Conservation (phyloP, 2,329 filamentous ascomycete genomes). For the Diaporthe capsici region DNA sequence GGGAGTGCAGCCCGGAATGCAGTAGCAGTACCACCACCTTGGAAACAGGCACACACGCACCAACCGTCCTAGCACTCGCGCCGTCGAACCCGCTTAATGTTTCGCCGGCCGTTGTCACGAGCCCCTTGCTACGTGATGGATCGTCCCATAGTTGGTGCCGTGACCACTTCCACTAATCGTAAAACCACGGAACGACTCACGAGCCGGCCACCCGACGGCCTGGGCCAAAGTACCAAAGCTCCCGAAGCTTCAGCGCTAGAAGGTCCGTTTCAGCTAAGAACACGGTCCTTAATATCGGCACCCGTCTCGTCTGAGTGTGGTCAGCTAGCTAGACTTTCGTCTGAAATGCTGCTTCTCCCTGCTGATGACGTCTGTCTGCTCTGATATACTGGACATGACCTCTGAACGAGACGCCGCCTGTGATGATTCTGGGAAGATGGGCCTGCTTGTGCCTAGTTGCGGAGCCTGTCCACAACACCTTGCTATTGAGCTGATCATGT, state of each 20-base stretch:
- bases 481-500: neutral
- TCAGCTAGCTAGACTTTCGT: neutral
- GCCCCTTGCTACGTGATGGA: constrained; percentile 20
- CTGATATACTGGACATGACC: neutral
- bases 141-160: constrained; percentile 23
- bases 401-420: neutral
- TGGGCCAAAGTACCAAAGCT: constrained; percentile 4
- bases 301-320: neutral
- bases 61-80: constrained; percentile 36
- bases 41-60: constrained; percentile 3
- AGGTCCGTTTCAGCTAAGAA: constrained; percentile 17
- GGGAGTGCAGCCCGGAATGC: neutral
- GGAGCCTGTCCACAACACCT: neutral
- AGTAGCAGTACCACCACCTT: neutral
- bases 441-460: neutral
- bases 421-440: neutral
- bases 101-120: constrained; percentile 17
- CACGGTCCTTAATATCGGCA: constrained; percentile 16
- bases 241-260: constrained; percentile 29
- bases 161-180: neutral
- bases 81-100: constrained; percentile 8
- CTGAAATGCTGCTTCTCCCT: neutral
- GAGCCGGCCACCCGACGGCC: constrained; percentile 14
- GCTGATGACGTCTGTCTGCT: neutral
- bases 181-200: constrained; percentile 10